These are phyloP conservation scores for Chlorella vulgaris DNA, from an alignment of 139 green algal genomes.

Conservation along the genomic window DNA sequence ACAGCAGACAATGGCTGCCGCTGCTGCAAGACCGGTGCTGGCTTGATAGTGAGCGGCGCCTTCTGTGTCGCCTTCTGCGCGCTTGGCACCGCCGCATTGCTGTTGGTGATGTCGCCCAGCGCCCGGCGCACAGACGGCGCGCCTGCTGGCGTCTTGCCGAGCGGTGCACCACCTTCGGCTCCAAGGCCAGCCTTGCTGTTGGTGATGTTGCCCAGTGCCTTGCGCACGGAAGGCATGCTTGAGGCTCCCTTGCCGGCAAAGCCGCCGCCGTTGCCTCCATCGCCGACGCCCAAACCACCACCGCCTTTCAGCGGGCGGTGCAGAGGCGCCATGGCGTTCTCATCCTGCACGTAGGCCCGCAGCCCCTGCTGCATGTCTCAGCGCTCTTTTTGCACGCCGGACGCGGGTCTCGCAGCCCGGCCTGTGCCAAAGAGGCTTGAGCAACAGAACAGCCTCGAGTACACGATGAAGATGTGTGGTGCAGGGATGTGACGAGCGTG, in stretches of 20 bases:
- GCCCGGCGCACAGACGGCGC: constrained; percentile 7
- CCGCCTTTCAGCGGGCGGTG: background rate
- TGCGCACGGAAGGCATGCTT: constrained; percentile 13
- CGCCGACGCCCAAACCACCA: background rate
- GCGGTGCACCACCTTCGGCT: background rate
- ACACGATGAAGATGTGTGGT: no score
- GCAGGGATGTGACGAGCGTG: no score
- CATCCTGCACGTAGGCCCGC: constrained; percentile 40
- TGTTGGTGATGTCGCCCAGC: constrained; percentile 37
- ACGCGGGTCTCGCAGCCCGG: no score
- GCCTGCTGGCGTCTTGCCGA: constrained; percentile 23
- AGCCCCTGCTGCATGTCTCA: constrained; percentile 37
- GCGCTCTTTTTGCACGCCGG: background rate
- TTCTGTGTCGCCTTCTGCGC: constrained; percentile 1
- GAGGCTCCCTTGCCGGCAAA: background rate
- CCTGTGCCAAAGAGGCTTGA: no score
- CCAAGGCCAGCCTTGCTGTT: constrained; percentile 7
- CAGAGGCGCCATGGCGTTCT: constrained; percentile 26
- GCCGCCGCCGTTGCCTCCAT: background rate
- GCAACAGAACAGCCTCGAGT: no score
- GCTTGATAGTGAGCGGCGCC: background rate
- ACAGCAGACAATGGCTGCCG: background rate
- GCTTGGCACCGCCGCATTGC: background rate
- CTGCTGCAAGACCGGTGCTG: background rate
- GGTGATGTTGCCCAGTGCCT: constrained; percentile 48